These are phyloP conservation scores for Taiozyma sp. DNA, from an alignment of 1,139 yeast genomes.

Conservation along the genomic window DNA sequence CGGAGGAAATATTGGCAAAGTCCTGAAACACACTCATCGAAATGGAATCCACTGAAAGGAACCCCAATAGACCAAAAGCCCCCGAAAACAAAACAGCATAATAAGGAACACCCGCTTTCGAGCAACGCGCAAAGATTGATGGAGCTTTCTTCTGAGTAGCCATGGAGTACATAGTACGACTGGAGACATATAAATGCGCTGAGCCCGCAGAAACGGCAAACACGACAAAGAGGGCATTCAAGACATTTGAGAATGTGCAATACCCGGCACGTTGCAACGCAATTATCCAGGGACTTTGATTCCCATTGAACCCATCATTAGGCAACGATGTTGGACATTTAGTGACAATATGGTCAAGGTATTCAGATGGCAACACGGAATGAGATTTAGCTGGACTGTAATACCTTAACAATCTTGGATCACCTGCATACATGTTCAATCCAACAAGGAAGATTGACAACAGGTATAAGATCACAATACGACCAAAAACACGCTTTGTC, in stretches of 20 bases:
- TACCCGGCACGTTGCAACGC: conserved; percentile 69
- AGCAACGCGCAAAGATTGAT: conserved; percentile 52
- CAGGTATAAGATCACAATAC: conserved; percentile 65
- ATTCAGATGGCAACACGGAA: conserved; percentile 3
- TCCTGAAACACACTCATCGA: conserved; percentile 66
- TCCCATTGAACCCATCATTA: conserved; percentile 39
- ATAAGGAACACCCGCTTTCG: conserved; percentile 68
- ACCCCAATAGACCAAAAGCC: conserved; percentile 55
- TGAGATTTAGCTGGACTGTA: conserved; percentile 22
- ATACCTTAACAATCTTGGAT: conserved; percentile 60
- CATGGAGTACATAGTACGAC: conserved; percentile 73
- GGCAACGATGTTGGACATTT: conserved; percentile 21
- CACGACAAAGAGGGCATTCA: conserved; percentile 64
- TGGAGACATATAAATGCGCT: conserved; percentile 73
- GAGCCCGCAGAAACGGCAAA: conserved; percentile 78
- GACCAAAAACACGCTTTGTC: conserved; percentile 67
- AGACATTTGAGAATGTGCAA: conserved; percentile 56
- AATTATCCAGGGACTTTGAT: conserved; percentile 76
- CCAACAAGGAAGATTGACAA: conserved; percentile 71
- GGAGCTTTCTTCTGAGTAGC: conserved; percentile 72
- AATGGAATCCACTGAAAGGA: conserved; percentile 50
- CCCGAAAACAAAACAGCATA: conserved; percentile 62
- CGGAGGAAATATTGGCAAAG: conserved; percentile 58
- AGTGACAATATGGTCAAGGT: conserved; percentile 12
- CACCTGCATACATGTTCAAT: conserved; percentile 69